These are phyloP conservation scores for Podaxis mareebaensis DNA, from an alignment of 768 basidiomycete species.

Conservation along the genomic window DNA sequence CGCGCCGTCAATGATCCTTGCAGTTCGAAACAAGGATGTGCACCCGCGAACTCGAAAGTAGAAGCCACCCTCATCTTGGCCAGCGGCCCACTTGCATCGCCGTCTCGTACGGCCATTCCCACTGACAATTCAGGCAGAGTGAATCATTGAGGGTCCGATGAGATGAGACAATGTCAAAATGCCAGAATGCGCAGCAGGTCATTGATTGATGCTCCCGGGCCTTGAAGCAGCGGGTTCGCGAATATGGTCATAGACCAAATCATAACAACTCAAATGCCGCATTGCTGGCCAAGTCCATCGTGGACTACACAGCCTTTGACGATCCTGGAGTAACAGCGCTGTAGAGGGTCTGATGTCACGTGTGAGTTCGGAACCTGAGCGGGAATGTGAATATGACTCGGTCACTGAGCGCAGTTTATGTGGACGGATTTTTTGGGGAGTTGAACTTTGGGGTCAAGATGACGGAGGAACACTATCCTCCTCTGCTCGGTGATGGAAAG, in stretches of 20 bases:
- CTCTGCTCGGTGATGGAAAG: conserved; percentile 29
- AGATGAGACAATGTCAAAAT: conserved; percentile 11
- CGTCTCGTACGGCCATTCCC: not conserved
- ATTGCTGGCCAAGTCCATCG: not conserved
- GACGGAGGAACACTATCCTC: not conserved
- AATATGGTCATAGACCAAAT: not conserved
- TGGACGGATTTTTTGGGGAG: not conserved
- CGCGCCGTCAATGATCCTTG: not conserved
- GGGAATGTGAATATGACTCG: not conserved
- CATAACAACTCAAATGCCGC: not conserved
- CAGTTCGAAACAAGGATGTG: conserved; percentile 4
- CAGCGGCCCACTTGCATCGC: not conserved
- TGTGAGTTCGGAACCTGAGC: not conserved
- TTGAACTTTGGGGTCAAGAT: not conserved
- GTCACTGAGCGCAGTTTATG: not conserved
- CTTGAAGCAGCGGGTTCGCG: not conserved
- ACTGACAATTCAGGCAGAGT: not conserved
- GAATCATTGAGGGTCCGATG: not conserved
- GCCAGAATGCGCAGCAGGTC: conserved; percentile 5
- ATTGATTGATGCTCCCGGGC: not conserved
- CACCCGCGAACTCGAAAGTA: not conserved
- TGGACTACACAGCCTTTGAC: conserved; percentile 4
- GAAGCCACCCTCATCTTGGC: not conserved
- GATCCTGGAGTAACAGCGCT: not conserved
- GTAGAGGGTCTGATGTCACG: not conserved